Conservation (phyloP, 192 early-diverging fungal species). For the Thoreauomyces humboldtii region DNA sequence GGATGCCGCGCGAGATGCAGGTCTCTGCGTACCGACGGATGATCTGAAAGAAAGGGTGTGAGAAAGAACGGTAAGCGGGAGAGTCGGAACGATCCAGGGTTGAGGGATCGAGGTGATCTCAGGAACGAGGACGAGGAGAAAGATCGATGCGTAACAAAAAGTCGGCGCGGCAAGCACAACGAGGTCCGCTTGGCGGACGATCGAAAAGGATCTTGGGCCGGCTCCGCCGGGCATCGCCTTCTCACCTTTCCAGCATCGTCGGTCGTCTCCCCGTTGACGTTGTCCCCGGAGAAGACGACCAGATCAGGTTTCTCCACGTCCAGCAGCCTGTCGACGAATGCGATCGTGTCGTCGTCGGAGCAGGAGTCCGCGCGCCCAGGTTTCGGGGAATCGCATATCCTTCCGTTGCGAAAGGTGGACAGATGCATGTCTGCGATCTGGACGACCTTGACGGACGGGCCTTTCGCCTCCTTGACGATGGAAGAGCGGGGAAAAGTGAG, state of each 20-base stretch:
- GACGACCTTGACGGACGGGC: slow-evolving; percentile 5
- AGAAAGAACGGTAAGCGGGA: too few relatives aligned
- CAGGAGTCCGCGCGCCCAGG: neutral
- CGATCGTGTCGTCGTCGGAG: neutral
- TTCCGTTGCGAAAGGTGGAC: neutral
- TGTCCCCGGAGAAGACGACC: neutral
- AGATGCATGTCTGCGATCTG: slow-evolving; percentile 2
- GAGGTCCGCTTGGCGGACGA: too few relatives aligned
- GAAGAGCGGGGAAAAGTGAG: too few relatives aligned
- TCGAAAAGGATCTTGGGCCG: too few relatives aligned
- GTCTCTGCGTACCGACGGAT: neutral
- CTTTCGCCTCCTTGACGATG: too few relatives aligned
- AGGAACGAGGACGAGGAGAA: too few relatives aligned
- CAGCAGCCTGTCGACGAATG: neutral
- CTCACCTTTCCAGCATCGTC: neutral
- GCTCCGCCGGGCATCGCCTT: too few relatives aligned
- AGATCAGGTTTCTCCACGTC: neutral
- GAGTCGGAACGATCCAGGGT: too few relatives aligned
- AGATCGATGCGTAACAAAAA: too few relatives aligned
- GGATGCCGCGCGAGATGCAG: slow-evolving; percentile 1
- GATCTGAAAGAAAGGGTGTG: too few relatives aligned
- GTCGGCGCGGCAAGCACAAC: too few relatives aligned
- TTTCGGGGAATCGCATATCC: neutral
- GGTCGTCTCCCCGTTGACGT: neutral
- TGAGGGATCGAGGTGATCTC: too few relatives aligned